Percentiles rank a stretch among this genome's conserved stretches.
These are phyloP conservation scores for Phaeosphaeriaceae sp. DNA, from an alignment of 2,329 filamentous ascomycete species.

Conservation along the genomic window DNA sequence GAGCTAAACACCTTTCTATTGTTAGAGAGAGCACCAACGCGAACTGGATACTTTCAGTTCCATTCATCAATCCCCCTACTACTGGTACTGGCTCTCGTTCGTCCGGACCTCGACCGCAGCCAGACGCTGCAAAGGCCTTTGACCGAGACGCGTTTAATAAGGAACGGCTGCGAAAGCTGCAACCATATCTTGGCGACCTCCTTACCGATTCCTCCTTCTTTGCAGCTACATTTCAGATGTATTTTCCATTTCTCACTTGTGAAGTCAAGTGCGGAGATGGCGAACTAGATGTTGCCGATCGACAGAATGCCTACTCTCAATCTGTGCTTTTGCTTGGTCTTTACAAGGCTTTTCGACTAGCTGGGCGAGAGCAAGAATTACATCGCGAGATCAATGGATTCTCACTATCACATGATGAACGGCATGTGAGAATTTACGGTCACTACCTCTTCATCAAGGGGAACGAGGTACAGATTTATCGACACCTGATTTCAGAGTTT, in stretches of 20 bases:
- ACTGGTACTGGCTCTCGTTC: no score
- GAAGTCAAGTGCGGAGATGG: constrained; percentile 23
- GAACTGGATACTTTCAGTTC: no score
- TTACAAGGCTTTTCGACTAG: constrained; percentile 14
- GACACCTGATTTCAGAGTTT: constrained; percentile 7
- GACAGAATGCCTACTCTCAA: constrained; percentile 24
- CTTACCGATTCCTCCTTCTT: no score
- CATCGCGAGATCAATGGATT: constrained; percentile 16
- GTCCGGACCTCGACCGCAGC: no score
- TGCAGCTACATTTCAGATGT: constrained; percentile 25
- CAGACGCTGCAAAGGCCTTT: no score
- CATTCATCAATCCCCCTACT: no score
- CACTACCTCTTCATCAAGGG: constrained; percentile 19
- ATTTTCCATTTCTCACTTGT: constrained; percentile 26
- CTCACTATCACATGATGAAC: constrained; percentile 20
- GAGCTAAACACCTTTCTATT: no score
- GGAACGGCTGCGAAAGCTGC: no score
- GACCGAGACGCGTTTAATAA: no score
- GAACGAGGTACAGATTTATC: constrained; percentile 2
- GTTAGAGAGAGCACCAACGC: no score
- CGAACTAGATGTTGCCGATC: constrained; percentile 25
- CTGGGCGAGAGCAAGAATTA: constrained; percentile 1
- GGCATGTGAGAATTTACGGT: constrained; percentile 18
- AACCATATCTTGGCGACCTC: no score
- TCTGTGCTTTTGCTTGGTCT: constrained; percentile 9